A percentile compares a stretch with the other conserved stretches of the same genome.
These are phyloP conservation scores for Fraxinus greggii DNA, from an alignment of 305 asterid genomes.

Conservation along the genomic window DNA sequence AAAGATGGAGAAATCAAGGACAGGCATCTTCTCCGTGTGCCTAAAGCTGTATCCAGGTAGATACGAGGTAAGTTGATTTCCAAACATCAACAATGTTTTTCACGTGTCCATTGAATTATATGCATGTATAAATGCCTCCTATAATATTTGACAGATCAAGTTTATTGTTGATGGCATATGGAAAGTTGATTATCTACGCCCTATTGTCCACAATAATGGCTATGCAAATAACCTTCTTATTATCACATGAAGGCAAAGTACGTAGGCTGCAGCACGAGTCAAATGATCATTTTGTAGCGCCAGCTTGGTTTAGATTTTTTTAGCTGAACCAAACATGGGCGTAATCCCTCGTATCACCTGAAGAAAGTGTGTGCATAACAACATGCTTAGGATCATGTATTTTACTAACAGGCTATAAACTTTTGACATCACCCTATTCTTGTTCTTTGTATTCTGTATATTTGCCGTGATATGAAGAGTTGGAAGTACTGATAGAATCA, in stretches of 20 bases:
- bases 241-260: conserved; percentile 37
- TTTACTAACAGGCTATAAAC: not conserved
- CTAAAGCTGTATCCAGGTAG: conserved; percentile 83
- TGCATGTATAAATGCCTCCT: not conserved
- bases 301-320: not conserved
- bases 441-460: conserved; percentile 20
- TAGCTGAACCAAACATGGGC: not conserved
- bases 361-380: not conserved
- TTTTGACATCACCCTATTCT: not conserved
- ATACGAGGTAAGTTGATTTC: conserved; percentile 61
- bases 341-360: not conserved
- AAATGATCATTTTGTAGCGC: not conserved
- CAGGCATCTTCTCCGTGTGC: conserved; percentile 60
- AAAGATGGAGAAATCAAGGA: conserved; percentile 69
- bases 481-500: not conserved
- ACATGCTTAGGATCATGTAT: conserved; percentile 3
- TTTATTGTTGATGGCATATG: conserved; percentile 89
- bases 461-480: not conserved
- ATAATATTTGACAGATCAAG: conserved; percentile 61
- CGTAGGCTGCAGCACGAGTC: not conserved
- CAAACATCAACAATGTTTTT: conserved; percentile 12
- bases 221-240: conserved; percentile 67
- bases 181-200: conserved; percentile 80
- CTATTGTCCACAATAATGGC: conserved; percentile 54
- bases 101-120: not conserved